A percentile compares a stretch with the other conserved stretches of the same genome.
Conservation (phyloP, 1,284 basidiomycete species). For the Ceratobasidium sp. region DNA sequence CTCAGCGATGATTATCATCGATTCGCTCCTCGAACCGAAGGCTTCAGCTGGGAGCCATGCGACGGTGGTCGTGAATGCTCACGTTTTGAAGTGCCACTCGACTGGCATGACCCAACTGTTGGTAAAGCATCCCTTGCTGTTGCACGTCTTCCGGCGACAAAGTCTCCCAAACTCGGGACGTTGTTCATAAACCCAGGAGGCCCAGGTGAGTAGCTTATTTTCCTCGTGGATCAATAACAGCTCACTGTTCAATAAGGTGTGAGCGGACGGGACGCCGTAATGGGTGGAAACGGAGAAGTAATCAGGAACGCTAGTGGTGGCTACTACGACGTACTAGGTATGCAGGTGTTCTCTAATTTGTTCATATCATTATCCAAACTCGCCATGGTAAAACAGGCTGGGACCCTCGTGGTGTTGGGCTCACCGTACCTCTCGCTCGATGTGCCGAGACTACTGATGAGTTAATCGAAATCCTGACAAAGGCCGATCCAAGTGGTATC, state of each 20-base stretch:
- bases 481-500: no score
- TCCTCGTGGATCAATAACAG: no score
- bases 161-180: no score
- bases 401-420: no score
- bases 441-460: no score
- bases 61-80: neutral
- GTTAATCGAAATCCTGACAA: no score
- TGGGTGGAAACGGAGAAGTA: neutral
- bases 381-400: neutral
- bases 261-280: neutral
- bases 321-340: slow-evolving; percentile 25
- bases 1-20: neutral
- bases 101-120: no score
- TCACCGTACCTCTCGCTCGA: no score
- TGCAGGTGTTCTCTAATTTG: neutral
- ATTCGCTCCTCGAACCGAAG: neutral
- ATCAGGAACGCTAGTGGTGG: slow-evolving; percentile 11
- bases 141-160: no score
- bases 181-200: slow-evolving; percentile 34
- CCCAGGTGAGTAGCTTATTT: neutral
- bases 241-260: neutral
- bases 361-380: neutral
- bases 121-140: no score
- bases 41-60: neutral
- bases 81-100: slow-evolving; percentile 29